These are phyloP conservation scores for Dichotomopilus funicola DNA, from an alignment of 2,329 filamentous ascomycete genomes.

Conservation along the genomic window DNA sequence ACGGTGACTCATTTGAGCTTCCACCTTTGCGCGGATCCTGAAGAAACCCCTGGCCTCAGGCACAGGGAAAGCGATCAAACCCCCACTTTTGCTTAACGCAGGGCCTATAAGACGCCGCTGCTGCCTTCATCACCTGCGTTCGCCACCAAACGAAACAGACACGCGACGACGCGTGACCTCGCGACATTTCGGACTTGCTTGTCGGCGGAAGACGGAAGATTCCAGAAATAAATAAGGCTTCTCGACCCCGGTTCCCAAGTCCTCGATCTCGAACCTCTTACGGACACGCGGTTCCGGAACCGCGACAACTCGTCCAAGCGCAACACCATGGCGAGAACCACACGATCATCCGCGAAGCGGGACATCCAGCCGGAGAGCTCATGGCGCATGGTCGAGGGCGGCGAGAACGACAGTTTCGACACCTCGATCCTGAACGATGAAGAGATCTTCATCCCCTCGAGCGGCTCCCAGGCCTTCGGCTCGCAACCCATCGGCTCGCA, in stretches of 20 bases:
- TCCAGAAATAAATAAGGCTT: not conserved
- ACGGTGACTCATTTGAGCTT: constrained; percentile 14
- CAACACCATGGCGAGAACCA: constrained; percentile 14
- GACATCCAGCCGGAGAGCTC: constrained; percentile 45
- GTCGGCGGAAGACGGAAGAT: not conserved
- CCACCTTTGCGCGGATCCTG: not conserved
- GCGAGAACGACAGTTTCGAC: constrained; percentile 55
- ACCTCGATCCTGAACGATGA: constrained; percentile 46
- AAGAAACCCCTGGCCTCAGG: not conserved
- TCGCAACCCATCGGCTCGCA: constrained; percentile 31
- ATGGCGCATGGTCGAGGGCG: constrained; percentile 55
- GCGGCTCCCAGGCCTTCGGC: constrained; percentile 40
- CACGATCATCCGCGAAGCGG: constrained; percentile 20
- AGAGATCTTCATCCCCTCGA: constrained; percentile 34
- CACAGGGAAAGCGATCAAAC: not conserved
- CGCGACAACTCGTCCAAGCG: not conserved
- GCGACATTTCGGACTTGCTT: not conserved
- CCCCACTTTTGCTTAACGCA: constrained; percentile 9
- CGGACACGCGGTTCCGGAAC: not conserved
- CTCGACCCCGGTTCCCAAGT: not conserved
- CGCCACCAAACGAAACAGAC: not conserved
- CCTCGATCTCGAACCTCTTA: not conserved
- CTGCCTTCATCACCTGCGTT: constrained; percentile 14
- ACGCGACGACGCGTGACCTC: constrained; percentile 18
- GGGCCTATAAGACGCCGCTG: constrained; percentile 14